Conservation (phyloP, 202 grass and related monocot species). For the Elaeis oleifera region DNA sequence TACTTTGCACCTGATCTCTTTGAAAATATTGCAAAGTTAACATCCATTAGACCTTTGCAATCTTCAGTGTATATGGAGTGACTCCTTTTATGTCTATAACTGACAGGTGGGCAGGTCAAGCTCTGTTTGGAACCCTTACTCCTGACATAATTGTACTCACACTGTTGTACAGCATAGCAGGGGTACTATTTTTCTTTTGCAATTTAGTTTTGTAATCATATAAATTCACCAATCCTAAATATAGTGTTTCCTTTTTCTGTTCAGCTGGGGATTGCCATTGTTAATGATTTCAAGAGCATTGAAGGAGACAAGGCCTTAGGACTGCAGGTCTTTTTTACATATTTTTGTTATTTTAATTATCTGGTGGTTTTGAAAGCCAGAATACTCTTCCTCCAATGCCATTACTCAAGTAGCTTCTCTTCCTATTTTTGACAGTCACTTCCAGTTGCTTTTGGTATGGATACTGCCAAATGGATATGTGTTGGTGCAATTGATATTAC, state of each 20-base stretch:
- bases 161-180: slow-evolving; percentile 78
- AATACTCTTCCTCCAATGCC: no score
- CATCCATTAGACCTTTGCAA: no score
- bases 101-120: slow-evolving; percentile 91
- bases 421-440: slow-evolving; percentile 52
- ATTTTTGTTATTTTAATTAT: no score
- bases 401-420: neutral
- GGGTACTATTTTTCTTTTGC: slow-evolving; percentile 45
- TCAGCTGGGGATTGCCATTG: slow-evolving; percentile 88
- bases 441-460: slow-evolving; percentile 90
- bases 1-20: no score
- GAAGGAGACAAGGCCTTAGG: slow-evolving; percentile 84
- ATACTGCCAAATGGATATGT: slow-evolving; percentile 96
- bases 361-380: no score
- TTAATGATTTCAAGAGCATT: slow-evolving; percentile 99
- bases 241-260: slow-evolving; percentile 13
- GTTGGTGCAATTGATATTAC: slow-evolving; percentile 95
- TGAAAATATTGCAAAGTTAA: no score
- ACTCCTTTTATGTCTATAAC: no score
- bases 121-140: slow-evolving; percentile 89
- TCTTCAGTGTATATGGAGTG: no score
- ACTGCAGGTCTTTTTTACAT: slow-evolving; percentile 46
- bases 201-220: slow-evolving; percentile 21
- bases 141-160: slow-evolving; percentile 87
- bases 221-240: slow-evolving; percentile 1